These are phyloP conservation scores for Penicillium cinerascens DNA, from an alignment of 495 filamentous ascomycete genomes.

Conservation along the genomic window DNA sequence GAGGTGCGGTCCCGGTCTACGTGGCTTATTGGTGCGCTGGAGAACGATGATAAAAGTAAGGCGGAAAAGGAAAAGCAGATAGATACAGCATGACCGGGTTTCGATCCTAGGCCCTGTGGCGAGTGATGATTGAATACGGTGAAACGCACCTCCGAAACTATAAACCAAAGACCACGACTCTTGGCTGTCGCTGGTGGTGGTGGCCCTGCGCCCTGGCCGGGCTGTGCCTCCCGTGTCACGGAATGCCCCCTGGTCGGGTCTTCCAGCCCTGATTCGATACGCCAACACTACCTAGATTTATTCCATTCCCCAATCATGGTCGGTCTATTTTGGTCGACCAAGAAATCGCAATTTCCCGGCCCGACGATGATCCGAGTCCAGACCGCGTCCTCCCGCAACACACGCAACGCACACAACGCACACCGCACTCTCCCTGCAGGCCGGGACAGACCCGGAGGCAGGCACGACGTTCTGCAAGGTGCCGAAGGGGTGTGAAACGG, in stretches of 20 bases:
- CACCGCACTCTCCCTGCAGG: neutral
- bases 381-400: slow-evolving; percentile 4
- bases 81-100: too few species aligned
- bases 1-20: too few species aligned
- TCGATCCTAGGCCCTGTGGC: too few species aligned
- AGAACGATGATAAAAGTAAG: too few species aligned
- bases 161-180: too few species aligned
- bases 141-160: too few species aligned
- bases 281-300: too few species aligned
- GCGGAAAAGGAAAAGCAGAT: too few species aligned
- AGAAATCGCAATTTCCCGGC: slow-evolving; percentile 14
- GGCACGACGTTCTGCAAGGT: neutral
- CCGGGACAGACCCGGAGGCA: too few species aligned
- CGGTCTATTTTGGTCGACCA: neutral
- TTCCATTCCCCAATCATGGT: too few species aligned
- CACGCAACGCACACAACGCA: neutral
- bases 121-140: too few species aligned
- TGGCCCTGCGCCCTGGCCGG: neutral
- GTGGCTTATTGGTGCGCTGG: too few species aligned
- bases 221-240: slow-evolving; percentile 12
- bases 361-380: slow-evolving; percentile 16
- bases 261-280: neutral
- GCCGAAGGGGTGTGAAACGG: neutral
- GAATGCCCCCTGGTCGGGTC: neutral
- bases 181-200: neutral